Percentiles rank a stretch among this genome's conserved stretches.
Evolutionary conservation across 768 basidiomycete species (phyloP).

Genomic region (Panaeolus cyanescens): DNA sequence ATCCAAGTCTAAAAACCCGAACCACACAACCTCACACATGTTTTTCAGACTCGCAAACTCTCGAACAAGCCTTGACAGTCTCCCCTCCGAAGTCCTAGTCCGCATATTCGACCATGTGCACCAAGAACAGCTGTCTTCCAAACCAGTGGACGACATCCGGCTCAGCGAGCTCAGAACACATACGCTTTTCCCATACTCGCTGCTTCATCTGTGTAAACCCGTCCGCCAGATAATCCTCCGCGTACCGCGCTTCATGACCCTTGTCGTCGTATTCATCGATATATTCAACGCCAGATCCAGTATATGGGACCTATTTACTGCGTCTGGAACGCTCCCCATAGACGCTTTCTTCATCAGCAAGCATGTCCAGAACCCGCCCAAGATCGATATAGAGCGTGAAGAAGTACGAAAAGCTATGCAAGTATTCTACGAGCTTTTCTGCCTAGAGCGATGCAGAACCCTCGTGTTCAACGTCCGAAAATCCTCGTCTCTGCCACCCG

Average conservation of each 20-base stretch:
- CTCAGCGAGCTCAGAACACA: background rate
- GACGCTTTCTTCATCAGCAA: background rate
- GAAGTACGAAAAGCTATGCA: background rate
- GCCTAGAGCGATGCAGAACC: background rate
- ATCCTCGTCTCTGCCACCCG: constrained; percentile 13
- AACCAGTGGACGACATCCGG: background rate
- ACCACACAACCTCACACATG: background rate
- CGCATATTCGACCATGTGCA: background rate
- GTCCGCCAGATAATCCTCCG: background rate
- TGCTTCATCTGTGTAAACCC: constrained; percentile 1
- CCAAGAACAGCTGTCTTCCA: background rate
- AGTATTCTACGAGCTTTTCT: background rate
- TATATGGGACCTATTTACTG: background rate
- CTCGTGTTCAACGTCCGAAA: constrained; percentile 16
- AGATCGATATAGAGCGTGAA: background rate
- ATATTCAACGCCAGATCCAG: background rate
- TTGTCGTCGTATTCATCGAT: background rate
- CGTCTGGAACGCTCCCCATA: background rate
- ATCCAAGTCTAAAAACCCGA: background rate
- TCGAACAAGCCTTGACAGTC: background rate
- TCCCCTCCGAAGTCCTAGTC: background rate
- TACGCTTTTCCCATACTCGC: background rate
- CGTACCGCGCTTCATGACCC: background rate
- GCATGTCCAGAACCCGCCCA: background rate
- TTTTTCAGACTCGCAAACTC: constrained; percentile 2